These are phyloP conservation scores for Eragrostis tef DNA, from an alignment of 202 grass and related monocot genomes.

Conservation along the genomic window DNA sequence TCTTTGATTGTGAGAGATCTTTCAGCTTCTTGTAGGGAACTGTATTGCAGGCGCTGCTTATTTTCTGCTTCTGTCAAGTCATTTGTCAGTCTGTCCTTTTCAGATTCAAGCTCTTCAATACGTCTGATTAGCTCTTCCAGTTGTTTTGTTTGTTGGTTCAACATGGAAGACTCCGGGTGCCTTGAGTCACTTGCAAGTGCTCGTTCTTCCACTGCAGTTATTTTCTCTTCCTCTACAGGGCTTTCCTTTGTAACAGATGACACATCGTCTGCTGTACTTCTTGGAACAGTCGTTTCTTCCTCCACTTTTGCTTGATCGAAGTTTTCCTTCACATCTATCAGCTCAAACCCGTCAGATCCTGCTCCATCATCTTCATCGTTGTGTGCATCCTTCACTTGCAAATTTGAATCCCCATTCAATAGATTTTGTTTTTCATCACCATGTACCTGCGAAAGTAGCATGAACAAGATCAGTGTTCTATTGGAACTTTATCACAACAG, in stretches of 20 bases:
- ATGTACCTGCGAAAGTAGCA: conserved; percentile 51
- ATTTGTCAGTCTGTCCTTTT: conserved; percentile 56
- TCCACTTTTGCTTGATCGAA: conserved; percentile 46
- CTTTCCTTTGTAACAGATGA: conserved; percentile 32
- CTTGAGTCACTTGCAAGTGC: conserved; percentile 36
- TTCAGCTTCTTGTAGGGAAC: conserved; percentile 75
- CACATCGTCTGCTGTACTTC: neutral
- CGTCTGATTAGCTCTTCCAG: conserved; percentile 59
- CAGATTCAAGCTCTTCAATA: conserved; percentile 80
- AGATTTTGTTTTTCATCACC: conserved; percentile 55
- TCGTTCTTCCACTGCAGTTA: conserved; percentile 51
- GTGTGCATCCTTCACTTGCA: conserved; percentile 51
- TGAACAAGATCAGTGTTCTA: conserved; percentile 34
- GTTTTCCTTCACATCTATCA: conserved; percentile 66
- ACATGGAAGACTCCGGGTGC: conserved; percentile 47
- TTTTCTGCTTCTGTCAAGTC: conserved; percentile 73
- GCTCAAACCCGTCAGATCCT: conserved; percentile 79
- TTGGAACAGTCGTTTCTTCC: conserved; percentile 40
- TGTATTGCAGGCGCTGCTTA: conserved; percentile 65
- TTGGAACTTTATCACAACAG: conserved; percentile 10
- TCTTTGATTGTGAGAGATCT: conserved; percentile 61
- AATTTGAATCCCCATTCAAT: conserved; percentile 53
- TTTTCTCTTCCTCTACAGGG: conserved; percentile 48
- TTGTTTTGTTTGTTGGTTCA: conserved; percentile 56
- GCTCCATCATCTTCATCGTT: conserved; percentile 82